phyloP scores from a whole-genome alignment of 139 green algal genomes.

The Closterium sp. region DNA sequence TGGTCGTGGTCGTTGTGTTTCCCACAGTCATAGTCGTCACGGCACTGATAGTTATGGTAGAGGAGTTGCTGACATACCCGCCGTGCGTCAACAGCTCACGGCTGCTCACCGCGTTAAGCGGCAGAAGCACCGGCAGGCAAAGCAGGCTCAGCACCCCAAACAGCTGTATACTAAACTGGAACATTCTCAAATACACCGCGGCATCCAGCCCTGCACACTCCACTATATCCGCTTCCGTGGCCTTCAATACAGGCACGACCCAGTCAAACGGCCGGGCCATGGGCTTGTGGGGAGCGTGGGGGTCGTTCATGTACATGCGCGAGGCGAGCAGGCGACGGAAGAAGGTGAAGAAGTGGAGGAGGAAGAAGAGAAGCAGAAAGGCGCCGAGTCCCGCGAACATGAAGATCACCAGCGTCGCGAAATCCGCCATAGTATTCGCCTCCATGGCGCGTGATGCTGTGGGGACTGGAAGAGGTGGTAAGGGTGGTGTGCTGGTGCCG shows the following conservation, averaged over 20 bases:
- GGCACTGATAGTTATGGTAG: not conserved
- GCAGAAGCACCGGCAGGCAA: conserved; percentile 32
- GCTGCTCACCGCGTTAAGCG: conserved; percentile 8
- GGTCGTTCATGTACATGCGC: conserved; percentile 23
- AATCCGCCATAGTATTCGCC: not conserved
- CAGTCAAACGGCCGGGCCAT: conserved; percentile 35
- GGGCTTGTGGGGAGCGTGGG: conserved; percentile 14
- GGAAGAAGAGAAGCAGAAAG: conserved; percentile 38
- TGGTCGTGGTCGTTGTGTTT: not conserved
- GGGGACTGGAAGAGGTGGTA: not conserved
- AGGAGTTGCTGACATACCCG: not conserved
- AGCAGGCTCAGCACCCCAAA: conserved; percentile 12
- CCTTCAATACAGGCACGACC: conserved; percentile 29
- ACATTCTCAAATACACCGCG: conserved; percentile 39
- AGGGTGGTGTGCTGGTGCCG: not conserved
- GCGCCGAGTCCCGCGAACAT: conserved; percentile 4
- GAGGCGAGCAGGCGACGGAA: conserved; percentile 29
- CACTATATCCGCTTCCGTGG: conserved; percentile 33
- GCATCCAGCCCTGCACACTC: conserved; percentile 31
- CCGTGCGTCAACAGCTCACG: not conserved
- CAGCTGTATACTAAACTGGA: conserved; percentile 46
- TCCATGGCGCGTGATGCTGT: not conserved
- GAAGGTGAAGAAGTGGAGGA: conserved; percentile 42
- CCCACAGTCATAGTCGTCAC: not conserved
- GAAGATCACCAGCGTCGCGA: conserved; percentile 31